Evolutionary conservation across 192 early-diverging fungal species (phyloP).

Genomic region (Dissophora globulifera): DNA sequence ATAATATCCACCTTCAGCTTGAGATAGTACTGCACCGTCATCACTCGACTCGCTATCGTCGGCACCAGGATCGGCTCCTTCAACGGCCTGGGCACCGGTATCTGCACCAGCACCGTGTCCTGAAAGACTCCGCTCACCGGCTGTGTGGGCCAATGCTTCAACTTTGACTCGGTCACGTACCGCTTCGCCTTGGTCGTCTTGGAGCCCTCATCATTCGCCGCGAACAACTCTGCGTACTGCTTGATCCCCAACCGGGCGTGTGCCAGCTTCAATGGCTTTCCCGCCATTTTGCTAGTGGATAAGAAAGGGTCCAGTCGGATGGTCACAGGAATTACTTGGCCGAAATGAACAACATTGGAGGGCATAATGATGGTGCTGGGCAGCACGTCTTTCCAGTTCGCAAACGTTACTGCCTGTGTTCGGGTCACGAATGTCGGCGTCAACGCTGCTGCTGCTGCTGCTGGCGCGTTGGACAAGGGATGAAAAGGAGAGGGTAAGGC

Average conservation of each 20-base stretch:
- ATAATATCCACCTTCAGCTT: slow-evolving; percentile 5
- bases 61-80: slow-evolving; percentile 2
- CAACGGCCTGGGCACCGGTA: slow-evolving; percentile 12
- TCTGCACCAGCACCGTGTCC: slow-evolving; percentile 15
- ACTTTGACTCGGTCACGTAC: slow-evolving; percentile 1
- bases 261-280: background rate
- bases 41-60: slow-evolving; percentile 4
- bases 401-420: no score
- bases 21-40: slow-evolving; percentile 13
- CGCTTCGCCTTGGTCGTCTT: background rate
- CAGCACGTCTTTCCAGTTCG: slow-evolving; percentile 8
- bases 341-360: slow-evolving; percentile 2
- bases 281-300: background rate
- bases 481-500: no score
- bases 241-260: slow-evolving; percentile 7
- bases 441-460: no score
- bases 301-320: slow-evolving; percentile 8
- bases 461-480: no score
- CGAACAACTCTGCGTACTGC: slow-evolving; percentile 9
- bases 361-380: slow-evolving; percentile 12
- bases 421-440: no score
- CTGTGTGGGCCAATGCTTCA: slow-evolving; percentile 12
- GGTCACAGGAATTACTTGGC: slow-evolving; percentile 13
- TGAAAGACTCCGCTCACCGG: background rate
- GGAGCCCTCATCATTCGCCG: background rate